Base-by-base conservation (phyloP, 2,329 filamentous ascomycete genomes). In the Amauroascus verrucosus region DNA sequence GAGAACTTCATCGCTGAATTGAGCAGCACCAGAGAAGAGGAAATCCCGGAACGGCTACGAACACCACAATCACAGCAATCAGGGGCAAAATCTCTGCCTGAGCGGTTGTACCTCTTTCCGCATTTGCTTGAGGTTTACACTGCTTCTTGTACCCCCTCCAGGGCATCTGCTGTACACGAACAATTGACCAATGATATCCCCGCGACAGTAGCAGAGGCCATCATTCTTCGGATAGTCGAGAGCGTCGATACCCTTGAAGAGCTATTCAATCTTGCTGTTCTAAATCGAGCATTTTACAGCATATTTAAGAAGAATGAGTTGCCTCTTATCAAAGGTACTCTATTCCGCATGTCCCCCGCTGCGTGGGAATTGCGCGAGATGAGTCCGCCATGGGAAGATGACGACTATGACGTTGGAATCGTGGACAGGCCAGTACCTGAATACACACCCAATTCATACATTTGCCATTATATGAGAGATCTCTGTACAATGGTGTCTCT, bases 361-460 rank as follows among this genome's bases (percentile, higher is more conserved):
- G 79, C 78, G 0, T 82, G 77, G 77, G 80, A 83, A 59, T 68
- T 79, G 47, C 75, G 78, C 13, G 77, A 83, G 59, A 77, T 80
- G 65, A 76, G 74, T 46, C 75, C 75, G 32, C 77, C 77, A 1
- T 74, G 73, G 59, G 68, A 70, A 51, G 70, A 69, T 38, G 67
- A 73, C 48, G 66, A 64, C 61, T 64, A 67, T 53, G 59, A 64
- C 14, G 62, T 71, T 28, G 71, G 76, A 28, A 72, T 70, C 26
- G 44, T 46, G 14, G 73, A 74, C 38, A 66, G 69, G 3, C 74
- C 72, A 5, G 68, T 72, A 16, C 73, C 75, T 0, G 77, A 78
- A 48, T 80, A 81, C 58, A 78, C 75, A 0, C 72, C 79, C 0
- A 62, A 66, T 1, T 65, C 73, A 1, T 83, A 81, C 61, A 65